phyloP scores from a whole-genome alignment of 2,329 filamentous ascomycete species.

The Neonectria sp. region DNA sequence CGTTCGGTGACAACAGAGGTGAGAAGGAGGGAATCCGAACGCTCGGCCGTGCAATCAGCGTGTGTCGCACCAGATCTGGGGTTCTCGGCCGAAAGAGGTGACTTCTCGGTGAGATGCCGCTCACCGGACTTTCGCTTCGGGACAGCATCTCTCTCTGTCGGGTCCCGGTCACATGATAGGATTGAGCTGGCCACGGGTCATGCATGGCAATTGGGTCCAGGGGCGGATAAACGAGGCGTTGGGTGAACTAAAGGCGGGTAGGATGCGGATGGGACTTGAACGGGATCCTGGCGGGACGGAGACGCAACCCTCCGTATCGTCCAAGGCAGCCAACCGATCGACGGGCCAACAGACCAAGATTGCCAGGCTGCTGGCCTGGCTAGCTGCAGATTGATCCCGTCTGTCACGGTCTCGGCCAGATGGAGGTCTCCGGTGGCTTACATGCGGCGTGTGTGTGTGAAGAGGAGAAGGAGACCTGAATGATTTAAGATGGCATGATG shows the following conservation, averaged over 20 bases:
- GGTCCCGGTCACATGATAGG: conserved; percentile 22
- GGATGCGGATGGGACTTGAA: conserved; percentile 11
- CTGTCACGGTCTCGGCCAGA: conserved; percentile 26
- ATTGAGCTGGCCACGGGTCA: not conserved
- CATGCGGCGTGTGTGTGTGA: conserved; percentile 8
- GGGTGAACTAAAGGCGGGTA: not conserved
- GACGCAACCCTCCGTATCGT: conserved; percentile 4
- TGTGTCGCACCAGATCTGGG: not conserved
- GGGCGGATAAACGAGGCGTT: not conserved
- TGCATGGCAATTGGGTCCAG: not conserved
- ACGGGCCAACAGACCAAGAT: conserved; percentile 17
- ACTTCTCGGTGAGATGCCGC: conserved; percentile 21
- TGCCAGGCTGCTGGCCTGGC: conserved; percentile 9
- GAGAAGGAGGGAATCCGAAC: not conserved
- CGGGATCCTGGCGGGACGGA: conserved; percentile 7
- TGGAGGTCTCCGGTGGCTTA: conserved; percentile 21
- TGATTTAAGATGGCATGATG: conserved; percentile 34
- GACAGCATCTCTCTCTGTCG: conserved; percentile 18
- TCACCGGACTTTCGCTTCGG: conserved; percentile 1
- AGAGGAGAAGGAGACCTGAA: conserved; percentile 8
- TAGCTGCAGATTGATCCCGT: conserved; percentile 23
- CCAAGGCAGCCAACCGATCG: conserved; percentile 19
- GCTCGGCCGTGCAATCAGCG: not conserved
- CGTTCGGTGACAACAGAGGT: not conserved
- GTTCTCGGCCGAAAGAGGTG: conserved; percentile 21